Conservation (phyloP, 2,329 filamentous ascomycete species). For the Fusarium caatingaense region DNA sequence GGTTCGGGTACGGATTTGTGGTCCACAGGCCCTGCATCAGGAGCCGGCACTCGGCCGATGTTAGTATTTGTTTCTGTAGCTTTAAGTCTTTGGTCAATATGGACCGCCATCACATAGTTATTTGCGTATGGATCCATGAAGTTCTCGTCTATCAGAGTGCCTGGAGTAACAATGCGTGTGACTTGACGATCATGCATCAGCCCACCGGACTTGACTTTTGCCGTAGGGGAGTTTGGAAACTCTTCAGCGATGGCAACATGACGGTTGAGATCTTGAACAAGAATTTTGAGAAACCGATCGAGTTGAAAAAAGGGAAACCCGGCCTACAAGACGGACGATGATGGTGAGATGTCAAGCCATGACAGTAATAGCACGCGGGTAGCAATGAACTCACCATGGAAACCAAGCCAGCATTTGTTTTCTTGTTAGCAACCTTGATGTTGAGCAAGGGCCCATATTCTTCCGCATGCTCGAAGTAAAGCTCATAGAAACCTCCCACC, state of each 20-base stretch:
- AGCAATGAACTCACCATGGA: slow-evolving; percentile 74
- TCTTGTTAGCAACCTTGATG: slow-evolving; percentile 85
- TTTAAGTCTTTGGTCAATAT: slow-evolving; percentile 52
- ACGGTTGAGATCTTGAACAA: slow-evolving; percentile 90
- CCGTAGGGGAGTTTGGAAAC: slow-evolving; percentile 78
- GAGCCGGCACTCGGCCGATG: slow-evolving; percentile 50
- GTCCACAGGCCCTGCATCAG: slow-evolving; percentile 14
- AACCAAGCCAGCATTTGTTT: slow-evolving; percentile 80
- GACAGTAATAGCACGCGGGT: slow-evolving; percentile 11
- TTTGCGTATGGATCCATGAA: slow-evolving; percentile 96
- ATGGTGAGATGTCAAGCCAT: slow-evolving; percentile 31
- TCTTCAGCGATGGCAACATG: slow-evolving; percentile 97
- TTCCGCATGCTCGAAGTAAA: slow-evolving; percentile 96
- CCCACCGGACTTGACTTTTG: slow-evolving; percentile 79
- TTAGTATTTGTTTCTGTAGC: slow-evolving; percentile 70
- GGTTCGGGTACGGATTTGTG: slow-evolving; percentile 32
- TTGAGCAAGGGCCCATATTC: slow-evolving; percentile 87
- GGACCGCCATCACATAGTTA: slow-evolving; percentile 89
- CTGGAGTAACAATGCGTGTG: slow-evolving; percentile 89
- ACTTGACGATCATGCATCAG: slow-evolving; percentile 87
- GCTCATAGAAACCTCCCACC: slow-evolving; percentile 95
- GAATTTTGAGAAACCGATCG: slow-evolving; percentile 89
- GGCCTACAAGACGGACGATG: slow-evolving; percentile 63
- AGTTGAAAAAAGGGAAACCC: slow-evolving; percentile 95
- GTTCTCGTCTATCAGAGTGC: slow-evolving; percentile 95